Evolutionary conservation across 1,284 basidiomycete genomes (phyloP), one percentile per base, ranked within the genome.

Genomic region (Kwoniella shivajii): DNA sequence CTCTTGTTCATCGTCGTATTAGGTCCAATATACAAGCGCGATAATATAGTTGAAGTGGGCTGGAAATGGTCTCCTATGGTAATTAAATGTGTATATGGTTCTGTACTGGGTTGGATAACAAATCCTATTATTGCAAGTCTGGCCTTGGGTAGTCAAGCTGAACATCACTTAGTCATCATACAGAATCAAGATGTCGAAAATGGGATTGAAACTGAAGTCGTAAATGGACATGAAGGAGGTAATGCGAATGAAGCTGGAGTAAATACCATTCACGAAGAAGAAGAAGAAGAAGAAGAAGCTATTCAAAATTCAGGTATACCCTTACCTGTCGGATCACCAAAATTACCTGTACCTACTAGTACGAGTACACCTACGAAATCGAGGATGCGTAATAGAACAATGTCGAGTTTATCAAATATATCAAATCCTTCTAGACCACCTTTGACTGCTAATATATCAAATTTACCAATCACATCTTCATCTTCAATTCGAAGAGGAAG

Each of bases 111-210:
- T 2, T 72, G 73, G 69, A 55, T 78, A 37, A 77, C 76, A n/a
- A 79, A 79, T 63, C 78, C 78, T 0, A 60, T 79, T 27, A 78
- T 79, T 46, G 76, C 78, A 0, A 53, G 64, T 3, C 54, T 79
- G n/a, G 76, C 77, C 1, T 61, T 79, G 11, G 78, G 78, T 0
- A 72, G 69, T 56, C 76, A 79, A 59, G 72, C 78, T 33, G 73
- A 76, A 44, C 68, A 74, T 56, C 72, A 76, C 59, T 63, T 78
- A n/a, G 39, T 78, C 24, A 64, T 73, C 16, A 60, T 75, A 0
- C 60, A n/a, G 54, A 54, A 18, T 63, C 65, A 18, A 48, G 29
- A 11, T n/a, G 56, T 47, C 6, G 58, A 50, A 30, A 51, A 49
- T 3, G 37, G 22, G 6, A 33, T 20, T 2, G 39, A 43, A 44